Percentiles rank a stretch among this genome's conserved stretches.
These are phyloP conservation scores for Camellia japonica DNA, from an alignment of 148 eudicot genomes.

Conservation along the genomic window DNA sequence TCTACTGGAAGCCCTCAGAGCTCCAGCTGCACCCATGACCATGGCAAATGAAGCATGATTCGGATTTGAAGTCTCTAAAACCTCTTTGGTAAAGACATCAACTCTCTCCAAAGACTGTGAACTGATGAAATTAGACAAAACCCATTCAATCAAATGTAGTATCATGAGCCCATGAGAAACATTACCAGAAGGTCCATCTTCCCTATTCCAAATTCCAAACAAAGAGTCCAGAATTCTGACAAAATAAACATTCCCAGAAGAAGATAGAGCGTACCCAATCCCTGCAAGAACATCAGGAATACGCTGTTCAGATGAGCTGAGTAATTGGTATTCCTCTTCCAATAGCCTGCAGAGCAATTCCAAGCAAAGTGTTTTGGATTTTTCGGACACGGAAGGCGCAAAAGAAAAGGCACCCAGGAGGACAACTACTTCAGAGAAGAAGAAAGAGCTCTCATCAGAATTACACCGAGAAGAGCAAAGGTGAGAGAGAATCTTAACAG, in stretches of 20 bases:
- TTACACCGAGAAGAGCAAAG: constrained; percentile 36
- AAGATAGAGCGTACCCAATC: constrained; percentile 79
- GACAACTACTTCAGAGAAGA: constrained; percentile 62
- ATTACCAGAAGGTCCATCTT: constrained; percentile 38
- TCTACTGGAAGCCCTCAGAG: constrained; percentile 60
- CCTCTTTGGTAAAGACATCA: constrained; percentile 34
- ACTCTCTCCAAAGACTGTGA: constrained; percentile 48
- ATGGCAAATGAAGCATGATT: constrained; percentile 45
- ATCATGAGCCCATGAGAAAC: constrained; percentile 67
- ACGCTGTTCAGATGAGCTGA: constrained; percentile 43
- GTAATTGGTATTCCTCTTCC: constrained; percentile 42
- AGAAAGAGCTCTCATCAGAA: constrained; percentile 30
- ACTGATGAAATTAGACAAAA: constrained; percentile 48
- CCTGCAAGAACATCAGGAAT: constrained; percentile 72
- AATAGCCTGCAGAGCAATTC: constrained; percentile 59
- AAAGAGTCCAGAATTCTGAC: constrained; percentile 51
- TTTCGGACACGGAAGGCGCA: constrained; percentile 48
- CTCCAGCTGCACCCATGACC: constrained; percentile 89
- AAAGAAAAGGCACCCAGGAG: constrained; percentile 72
- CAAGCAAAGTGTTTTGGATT: constrained; percentile 51
- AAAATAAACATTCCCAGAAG: constrained; percentile 42
- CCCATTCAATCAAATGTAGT: constrained; percentile 88
- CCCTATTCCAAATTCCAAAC: constrained; percentile 53
- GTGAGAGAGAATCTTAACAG: constrained; percentile 38
- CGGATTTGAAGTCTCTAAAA: constrained; percentile 41